Conservation (phyloP, 305 asterid species). For the Fraxinus angustifolia region DNA sequence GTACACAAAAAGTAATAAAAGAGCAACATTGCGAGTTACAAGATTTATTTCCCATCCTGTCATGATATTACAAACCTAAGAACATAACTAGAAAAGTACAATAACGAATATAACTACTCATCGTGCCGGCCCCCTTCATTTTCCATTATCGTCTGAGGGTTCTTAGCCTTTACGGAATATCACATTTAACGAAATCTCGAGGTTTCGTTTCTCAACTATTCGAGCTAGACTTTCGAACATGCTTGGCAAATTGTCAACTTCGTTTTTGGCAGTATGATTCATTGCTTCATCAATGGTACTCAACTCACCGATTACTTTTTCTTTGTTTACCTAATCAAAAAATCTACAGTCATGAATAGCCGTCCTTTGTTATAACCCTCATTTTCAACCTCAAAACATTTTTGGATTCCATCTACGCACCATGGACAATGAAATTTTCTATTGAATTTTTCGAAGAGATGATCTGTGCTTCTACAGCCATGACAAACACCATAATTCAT, state of each 20-base stretch:
- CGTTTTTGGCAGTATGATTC: not conserved
- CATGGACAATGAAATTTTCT: not conserved
- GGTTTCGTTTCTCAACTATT: no score
- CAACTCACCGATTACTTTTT: not conserved
- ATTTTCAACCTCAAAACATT: not conserved
- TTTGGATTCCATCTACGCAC: not conserved
- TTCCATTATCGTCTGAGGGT: not conserved
- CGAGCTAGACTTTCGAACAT: not conserved
- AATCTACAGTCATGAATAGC: no score
- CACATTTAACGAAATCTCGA: not conserved
- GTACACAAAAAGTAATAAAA: not conserved
- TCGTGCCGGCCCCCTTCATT: not conserved
- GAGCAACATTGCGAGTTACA: not conserved
- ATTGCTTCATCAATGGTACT: not conserved
- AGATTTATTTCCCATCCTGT: not conserved
- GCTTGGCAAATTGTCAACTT: not conserved
- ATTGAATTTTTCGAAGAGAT: not conserved
- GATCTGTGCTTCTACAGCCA: not conserved
- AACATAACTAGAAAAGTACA: not conserved
- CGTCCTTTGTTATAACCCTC: not conserved
- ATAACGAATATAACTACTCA: not conserved
- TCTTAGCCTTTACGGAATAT: not conserved
- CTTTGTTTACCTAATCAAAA: not conserved
- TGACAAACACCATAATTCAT: not conserved
- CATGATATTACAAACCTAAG: not conserved